A percentile compares a stretch with the other conserved stretches of the same genome.
Conservation (phyloP, 768 basidiomycete genomes). For the Lactarius pseudohatsudake region DNA sequence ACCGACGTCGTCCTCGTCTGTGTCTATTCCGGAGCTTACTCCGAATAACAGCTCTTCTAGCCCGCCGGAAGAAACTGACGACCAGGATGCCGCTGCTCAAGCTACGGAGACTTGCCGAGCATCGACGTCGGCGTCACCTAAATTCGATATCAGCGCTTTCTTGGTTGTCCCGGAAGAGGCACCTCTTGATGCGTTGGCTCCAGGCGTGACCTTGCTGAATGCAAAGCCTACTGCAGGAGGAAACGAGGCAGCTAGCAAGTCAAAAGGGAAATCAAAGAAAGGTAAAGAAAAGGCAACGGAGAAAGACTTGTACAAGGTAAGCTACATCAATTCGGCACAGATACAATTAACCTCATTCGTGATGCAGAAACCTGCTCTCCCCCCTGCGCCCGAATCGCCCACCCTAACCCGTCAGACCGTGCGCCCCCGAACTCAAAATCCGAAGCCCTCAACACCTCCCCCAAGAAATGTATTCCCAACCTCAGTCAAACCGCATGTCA, state of each 20-base stretch:
- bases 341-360: background rate
- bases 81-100: constrained; percentile 7
- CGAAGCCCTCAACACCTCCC: constrained; percentile 20
- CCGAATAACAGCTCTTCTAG: constrained; percentile 33
- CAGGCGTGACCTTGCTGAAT: constrained; percentile 27
- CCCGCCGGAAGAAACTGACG: constrained; percentile 26
- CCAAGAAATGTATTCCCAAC: constrained; percentile 6
- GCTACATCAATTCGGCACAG: background rate
- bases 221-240: background rate
- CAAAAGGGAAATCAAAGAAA: constrained; percentile 26
- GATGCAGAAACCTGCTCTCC: constrained; percentile 22
- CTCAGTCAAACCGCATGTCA: constrained; percentile 25
- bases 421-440: constrained; percentile 4
- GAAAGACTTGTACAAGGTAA: constrained; percentile 18
- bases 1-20: constrained; percentile 26
- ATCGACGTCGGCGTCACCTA: constrained; percentile 16
- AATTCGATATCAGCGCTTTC: constrained; percentile 27
- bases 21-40: constrained; percentile 29
- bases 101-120: constrained; percentile 9
- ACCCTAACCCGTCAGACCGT: constrained; percentile 25
- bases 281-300: constrained; percentile 25
- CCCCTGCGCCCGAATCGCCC: constrained; percentile 27
- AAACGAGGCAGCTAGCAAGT: constrained; percentile 6
- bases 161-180: constrained; percentile 28
- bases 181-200: constrained; percentile 29